Conservation (phyloP, 1,284 basidiomycete genomes). For the Moesziomyces globuligerus region DNA sequence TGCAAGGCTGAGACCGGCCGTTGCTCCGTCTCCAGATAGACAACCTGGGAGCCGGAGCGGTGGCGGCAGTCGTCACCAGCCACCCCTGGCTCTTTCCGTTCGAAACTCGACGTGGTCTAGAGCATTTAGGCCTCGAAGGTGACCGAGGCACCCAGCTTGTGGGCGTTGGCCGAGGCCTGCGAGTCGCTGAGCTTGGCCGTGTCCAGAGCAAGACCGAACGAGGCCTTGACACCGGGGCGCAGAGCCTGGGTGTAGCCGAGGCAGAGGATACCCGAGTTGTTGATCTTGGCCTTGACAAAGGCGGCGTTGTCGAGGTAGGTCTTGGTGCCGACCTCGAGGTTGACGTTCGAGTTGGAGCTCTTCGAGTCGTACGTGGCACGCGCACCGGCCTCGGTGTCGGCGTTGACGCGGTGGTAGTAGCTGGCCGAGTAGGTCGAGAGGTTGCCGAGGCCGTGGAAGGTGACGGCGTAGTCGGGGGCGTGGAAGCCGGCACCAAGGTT, state of each 20-base stretch:
- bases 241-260: slow-evolving; percentile 65
- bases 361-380: slow-evolving; percentile 90
- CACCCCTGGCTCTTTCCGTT: neutral
- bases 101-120: too few species aligned
- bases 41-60: slow-evolving; percentile 11
- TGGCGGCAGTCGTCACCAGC: slow-evolving; percentile 8
- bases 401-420: slow-evolving; percentile 97
- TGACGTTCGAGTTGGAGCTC: slow-evolving; percentile 80
- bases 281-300: slow-evolving; percentile 98
- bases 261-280: slow-evolving; percentile 75
- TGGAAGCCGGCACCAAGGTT: slow-evolving; percentile 92
- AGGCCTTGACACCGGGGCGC: slow-evolving; percentile 88
- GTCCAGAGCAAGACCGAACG: slow-evolving; percentile 75
- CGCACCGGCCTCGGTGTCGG: slow-evolving; percentile 95
- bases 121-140: slow-evolving; percentile 70
- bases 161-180: slow-evolving; percentile 67
- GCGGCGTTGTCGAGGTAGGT: slow-evolving; percentile 84
- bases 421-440: slow-evolving; percentile 91
- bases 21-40: neutral
- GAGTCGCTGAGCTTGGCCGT: slow-evolving; percentile 65
- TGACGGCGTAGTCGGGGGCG: slow-evolving; percentile 95
- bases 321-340: slow-evolving; percentile 96
- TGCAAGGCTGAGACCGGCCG: neutral
- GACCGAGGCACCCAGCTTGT: slow-evolving; percentile 73
- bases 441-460: slow-evolving; percentile 94